phyloP scores from a whole-genome alignment of 2,329 filamentous ascomycete genomes.

The Venturia nashicola region DNA sequence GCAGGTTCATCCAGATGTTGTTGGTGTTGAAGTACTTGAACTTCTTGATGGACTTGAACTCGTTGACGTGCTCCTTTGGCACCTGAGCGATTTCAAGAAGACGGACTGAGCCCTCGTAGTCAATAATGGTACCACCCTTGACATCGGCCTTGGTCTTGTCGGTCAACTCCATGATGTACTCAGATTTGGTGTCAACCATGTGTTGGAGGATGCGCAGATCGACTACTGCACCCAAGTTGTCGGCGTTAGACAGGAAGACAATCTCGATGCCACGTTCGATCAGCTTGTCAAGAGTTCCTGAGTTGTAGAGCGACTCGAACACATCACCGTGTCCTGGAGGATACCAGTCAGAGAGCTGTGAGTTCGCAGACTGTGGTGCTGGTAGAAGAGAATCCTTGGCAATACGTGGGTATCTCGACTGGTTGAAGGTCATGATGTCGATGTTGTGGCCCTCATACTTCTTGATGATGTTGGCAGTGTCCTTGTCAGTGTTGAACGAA shows the following conservation, averaged over 20 bases:
- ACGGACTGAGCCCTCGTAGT: slow-evolving; percentile 94
- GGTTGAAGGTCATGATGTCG: slow-evolving; percentile 99
- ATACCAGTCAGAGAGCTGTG: slow-evolving; percentile 93
- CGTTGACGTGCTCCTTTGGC: slow-evolving; percentile 98
- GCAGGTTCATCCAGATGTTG: slow-evolving; percentile 99
- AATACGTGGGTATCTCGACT: slow-evolving; percentile 95
- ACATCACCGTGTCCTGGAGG: slow-evolving; percentile 98
- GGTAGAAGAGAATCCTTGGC: slow-evolving; percentile 97
- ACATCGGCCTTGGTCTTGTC: slow-evolving; percentile 99
- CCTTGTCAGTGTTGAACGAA: slow-evolving; percentile 99
- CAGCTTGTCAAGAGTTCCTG: slow-evolving; percentile 92
- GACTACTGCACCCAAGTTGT: slow-evolving; percentile 95
- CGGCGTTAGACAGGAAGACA: slow-evolving; percentile 97
- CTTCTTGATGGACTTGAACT: slow-evolving; percentile 99
- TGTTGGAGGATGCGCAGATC: slow-evolving; percentile 97
- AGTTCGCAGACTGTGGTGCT: slow-evolving; percentile 79
- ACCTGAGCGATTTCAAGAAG: slow-evolving; percentile 98
- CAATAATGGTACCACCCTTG: slow-evolving; percentile 99
- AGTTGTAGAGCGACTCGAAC: slow-evolving; percentile 99
- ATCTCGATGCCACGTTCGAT: slow-evolving; percentile 92
- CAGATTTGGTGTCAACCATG: slow-evolving; percentile 93
- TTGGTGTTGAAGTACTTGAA: slow-evolving; percentile 99
- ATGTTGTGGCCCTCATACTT: slow-evolving; percentile 99
- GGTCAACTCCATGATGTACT: slow-evolving; percentile 99
- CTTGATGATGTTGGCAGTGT: slow-evolving; percentile 99